These are phyloP conservation scores for Thyridium curvatum DNA, from an alignment of 2,329 filamentous ascomycete species.

Conservation along the genomic window DNA sequence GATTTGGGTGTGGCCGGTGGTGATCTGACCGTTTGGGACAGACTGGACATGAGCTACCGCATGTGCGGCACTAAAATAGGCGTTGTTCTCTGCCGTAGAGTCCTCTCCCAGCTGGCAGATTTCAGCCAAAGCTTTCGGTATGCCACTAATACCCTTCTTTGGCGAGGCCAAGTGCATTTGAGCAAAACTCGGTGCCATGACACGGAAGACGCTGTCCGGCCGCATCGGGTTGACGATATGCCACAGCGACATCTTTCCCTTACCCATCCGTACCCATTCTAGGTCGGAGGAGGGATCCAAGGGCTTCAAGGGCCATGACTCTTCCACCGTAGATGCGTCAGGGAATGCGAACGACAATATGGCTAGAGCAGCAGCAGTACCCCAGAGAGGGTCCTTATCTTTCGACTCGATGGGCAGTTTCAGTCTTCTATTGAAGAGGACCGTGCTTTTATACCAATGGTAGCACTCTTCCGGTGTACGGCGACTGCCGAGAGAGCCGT, in stretches of 20 bases:
- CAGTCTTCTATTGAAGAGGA: slow-evolving; percentile 30
- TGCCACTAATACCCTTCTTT: slow-evolving; percentile 11
- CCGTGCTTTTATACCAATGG: slow-evolving; percentile 34
- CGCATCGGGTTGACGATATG: slow-evolving; percentile 23
- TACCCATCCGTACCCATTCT: slow-evolving; percentile 25
- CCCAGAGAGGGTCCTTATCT: slow-evolving; percentile 40
- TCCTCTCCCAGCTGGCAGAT: slow-evolving; percentile 14
- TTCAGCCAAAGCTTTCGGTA: slow-evolving; percentile 12
- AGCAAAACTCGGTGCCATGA: slow-evolving; percentile 25
- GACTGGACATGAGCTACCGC: slow-evolving; percentile 2
- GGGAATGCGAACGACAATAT: slow-evolving; percentile 31
- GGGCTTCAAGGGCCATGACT: slow-evolving; percentile 25
- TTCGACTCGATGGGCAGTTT: slow-evolving; percentile 20
- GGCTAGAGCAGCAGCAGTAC: slow-evolving; percentile 33
- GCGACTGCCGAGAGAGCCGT: slow-evolving; percentile 10
- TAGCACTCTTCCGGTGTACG: slow-evolving; percentile 31
- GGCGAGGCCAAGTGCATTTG: slow-evolving; percentile 25
- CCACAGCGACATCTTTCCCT: slow-evolving; percentile 30
- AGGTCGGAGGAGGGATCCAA: slow-evolving; percentile 15
- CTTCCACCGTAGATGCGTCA: slow-evolving; percentile 21
- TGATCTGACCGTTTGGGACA: neutral
- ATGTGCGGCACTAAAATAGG: slow-evolving; percentile 7
- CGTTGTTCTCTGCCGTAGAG: slow-evolving; percentile 2
- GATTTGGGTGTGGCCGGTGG: neutral
- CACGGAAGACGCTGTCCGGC: slow-evolving; percentile 24